Percentiles rank a stretch among this genome's conserved stretches.
These are phyloP conservation scores for Cordyceps farinosa DNA, from an alignment of 2,329 filamentous ascomycete genomes.

Conservation along the genomic window DNA sequence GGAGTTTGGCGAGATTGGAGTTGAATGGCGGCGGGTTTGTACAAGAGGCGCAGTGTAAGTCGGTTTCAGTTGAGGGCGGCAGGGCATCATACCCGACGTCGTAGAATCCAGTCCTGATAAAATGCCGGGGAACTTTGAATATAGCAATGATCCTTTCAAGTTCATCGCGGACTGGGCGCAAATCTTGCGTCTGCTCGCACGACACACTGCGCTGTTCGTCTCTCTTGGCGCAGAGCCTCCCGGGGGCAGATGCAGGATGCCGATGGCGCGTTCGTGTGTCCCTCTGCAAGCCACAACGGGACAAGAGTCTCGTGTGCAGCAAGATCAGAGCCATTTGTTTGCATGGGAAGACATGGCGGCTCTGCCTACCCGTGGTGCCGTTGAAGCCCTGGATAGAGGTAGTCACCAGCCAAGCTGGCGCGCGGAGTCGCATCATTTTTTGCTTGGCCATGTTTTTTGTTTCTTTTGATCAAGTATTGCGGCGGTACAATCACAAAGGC, in stretches of 20 bases:
- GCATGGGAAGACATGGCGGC: background rate
- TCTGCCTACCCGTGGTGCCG: background rate
- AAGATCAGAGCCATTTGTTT: too few relatives aligned
- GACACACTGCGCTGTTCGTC: background rate
- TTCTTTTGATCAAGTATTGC: too few relatives aligned
- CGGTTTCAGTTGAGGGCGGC: background rate
- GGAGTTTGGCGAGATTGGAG: background rate
- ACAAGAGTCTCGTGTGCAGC: constrained; percentile 3
- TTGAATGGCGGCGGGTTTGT: background rate
- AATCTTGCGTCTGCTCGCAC: background rate
- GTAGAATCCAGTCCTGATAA: background rate
- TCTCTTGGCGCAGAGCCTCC: background rate
- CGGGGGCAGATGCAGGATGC: background rate
- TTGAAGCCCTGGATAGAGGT: too few relatives aligned
- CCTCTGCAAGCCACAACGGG: background rate
- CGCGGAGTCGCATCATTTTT: too few relatives aligned
- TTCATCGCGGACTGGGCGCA: too few relatives aligned
- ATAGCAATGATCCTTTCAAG: background rate
- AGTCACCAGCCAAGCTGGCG: too few relatives aligned
- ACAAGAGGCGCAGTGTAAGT: background rate
- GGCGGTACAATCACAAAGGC: too few relatives aligned
- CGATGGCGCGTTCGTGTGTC: background rate
- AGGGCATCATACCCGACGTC: background rate
- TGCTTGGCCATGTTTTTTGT: too few relatives aligned
- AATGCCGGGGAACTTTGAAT: background rate